Base-by-base conservation (phyloP, 768 basidiomycete genomes). In the Rhodotorula toruloides region DNA sequence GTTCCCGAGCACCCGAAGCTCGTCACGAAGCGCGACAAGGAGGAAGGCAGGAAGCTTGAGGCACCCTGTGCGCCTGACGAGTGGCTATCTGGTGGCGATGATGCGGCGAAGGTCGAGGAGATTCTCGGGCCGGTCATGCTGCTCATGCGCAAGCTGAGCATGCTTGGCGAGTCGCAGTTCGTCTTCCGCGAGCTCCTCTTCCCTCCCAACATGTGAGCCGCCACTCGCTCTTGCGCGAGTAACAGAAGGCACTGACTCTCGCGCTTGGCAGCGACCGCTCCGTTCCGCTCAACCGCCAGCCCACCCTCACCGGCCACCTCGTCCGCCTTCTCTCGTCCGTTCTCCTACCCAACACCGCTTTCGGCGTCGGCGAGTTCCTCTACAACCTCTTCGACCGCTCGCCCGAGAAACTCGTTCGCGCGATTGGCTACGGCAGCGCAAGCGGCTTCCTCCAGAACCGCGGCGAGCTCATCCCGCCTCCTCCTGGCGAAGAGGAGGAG, bases 381-480 rank as follows among this genome's bases (percentile, higher is more conserved):
- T 98, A 83, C 77, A 85, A 87, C 0, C 81, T 91, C 73, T 89
- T 88, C 70, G 87, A 90, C 68, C 86, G 84, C 4, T 86, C 96
- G 77, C 81, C 88, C n/a, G 80, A 83, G 10, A 83, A 81, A 0
- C 80, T 98, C 22, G 84, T 85, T n/a, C 82, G 85, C 8, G 83
- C 88, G 49, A 83, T 96, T 58, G 94, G 94, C 12, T 99, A 99
- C 73, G 94, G 94, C 47, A 92, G 92, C 76, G 91, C 92, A 47
- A 91, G 92, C 0, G 96, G 96, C 1, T 89, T 91, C 81, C 81
- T 99, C 32, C 93, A 91, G 80, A 86, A 88, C 76, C 93, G 91
- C 75, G 92, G 91, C 22, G 82, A 98, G 72, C 81, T 88, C 74
- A 11, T 88, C 86, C 2, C 81, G 81, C 34, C 76, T 2, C 66